These are phyloP conservation scores for Diaporthe sp. DNA, from an alignment of 2,329 filamentous ascomycete genomes.

Conservation along the genomic window DNA sequence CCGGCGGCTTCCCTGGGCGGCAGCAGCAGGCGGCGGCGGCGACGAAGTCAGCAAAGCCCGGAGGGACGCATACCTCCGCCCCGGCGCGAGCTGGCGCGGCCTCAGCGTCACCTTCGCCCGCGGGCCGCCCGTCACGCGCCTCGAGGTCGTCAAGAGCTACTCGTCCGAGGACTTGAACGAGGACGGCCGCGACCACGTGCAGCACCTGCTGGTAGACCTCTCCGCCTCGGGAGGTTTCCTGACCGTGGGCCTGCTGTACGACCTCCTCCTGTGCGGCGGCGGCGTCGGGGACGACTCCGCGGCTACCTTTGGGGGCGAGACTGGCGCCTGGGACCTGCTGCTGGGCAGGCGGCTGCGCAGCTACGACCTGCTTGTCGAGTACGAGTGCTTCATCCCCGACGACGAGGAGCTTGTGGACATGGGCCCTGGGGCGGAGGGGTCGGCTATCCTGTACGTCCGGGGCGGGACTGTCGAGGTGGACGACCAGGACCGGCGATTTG, in stretches of 20 bases:
- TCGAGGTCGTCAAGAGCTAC: conserved; percentile 32
- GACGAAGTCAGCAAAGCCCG: not conserved
- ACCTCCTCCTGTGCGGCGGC: conserved; percentile 14
- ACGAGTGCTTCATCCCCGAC: conserved; percentile 25
- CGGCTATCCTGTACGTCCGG: conserved; percentile 18
- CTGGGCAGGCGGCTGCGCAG: conserved; percentile 25
- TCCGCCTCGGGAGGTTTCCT: not conserved
- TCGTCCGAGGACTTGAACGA: conserved; percentile 10
- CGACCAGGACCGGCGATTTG: conserved; percentile 12
- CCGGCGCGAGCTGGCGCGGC: conserved; percentile 22
- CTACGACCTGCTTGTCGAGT: conserved; percentile 22
- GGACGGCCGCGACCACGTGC: conserved; percentile 13
- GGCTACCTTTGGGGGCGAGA: not conserved
- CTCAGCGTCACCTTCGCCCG: conserved; percentile 16
- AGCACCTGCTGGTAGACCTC: conserved; percentile 2
- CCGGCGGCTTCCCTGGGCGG: conserved; percentile 17
- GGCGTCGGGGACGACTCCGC: not conserved
- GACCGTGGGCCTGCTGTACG: conserved; percentile 32
- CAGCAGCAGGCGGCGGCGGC: too few species aligned
- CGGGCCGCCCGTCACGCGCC: conserved; percentile 13
- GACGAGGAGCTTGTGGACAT: conserved; percentile 20
- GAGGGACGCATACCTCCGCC: not conserved
- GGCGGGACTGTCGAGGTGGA: conserved; percentile 8
- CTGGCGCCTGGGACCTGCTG: conserved; percentile 30
- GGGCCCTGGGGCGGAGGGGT: not conserved